These are phyloP conservation scores for Phyllosticta citribraziliensis DNA, from an alignment of 2,329 filamentous ascomycete species.

Conservation along the genomic window DNA sequence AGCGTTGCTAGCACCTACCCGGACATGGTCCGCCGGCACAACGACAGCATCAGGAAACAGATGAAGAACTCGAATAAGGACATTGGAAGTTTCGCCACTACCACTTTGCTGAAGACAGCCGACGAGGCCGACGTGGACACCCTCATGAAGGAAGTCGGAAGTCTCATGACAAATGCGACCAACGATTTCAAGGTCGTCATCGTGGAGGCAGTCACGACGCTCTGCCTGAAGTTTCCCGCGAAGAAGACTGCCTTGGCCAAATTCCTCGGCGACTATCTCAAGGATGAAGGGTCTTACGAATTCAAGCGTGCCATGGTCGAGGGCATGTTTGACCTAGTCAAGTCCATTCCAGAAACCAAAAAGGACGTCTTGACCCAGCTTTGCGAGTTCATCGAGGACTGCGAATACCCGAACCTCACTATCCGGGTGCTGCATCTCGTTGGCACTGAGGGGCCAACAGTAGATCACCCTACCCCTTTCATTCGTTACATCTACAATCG, in stretches of 20 bases:
- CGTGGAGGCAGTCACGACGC: conserved; percentile 90
- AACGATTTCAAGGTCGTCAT: conserved; percentile 99
- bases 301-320: conserved; percentile 97
- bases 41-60: conserved; percentile 91
- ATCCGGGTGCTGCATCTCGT: conserved; percentile 91
- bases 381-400: conserved; percentile 98
- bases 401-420: conserved; percentile 96
- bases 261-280: conserved; percentile 92
- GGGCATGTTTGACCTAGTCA: conserved; percentile 98
- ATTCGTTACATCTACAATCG: conserved; percentile 99
- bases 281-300: conserved; percentile 94
- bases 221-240: conserved; percentile 94
- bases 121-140: conserved; percentile 96
- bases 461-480: conserved; percentile 92
- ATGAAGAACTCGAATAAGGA: conserved; percentile 96
- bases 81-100: conserved; percentile 97
- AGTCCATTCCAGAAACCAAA: conserved; percentile 85
- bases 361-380: conserved; percentile 79
- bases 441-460: conserved; percentile 89
- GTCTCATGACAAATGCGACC: conserved; percentile 98
- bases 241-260: conserved; percentile 97
- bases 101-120: conserved; percentile 92
- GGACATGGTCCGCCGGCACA: conserved; percentile 81
- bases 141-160: conserved; percentile 95
- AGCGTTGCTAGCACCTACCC: conserved; percentile 96